These are phyloP conservation scores for Chrysanthemum lavandulifolium DNA, from an alignment of 129 eudicot genomes.

Conservation along the genomic window DNA sequence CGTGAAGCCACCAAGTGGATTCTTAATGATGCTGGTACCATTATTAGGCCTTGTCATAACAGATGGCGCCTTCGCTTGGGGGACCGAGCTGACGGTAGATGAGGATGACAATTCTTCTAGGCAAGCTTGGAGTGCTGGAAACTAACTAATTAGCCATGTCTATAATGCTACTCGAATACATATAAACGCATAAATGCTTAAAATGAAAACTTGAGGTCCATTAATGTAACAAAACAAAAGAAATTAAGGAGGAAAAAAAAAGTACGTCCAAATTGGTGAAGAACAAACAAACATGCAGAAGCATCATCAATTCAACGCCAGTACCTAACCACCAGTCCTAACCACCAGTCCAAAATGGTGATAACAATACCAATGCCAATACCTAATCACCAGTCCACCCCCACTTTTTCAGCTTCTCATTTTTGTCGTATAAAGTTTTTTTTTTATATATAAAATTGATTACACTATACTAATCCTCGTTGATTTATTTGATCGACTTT, in stretches of 20 bases:
- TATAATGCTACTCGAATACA: too few species aligned
- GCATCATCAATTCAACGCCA: conserved; percentile 26
- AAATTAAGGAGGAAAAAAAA: neutral
- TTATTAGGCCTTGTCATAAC: too few species aligned
- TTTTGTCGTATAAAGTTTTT: conserved; percentile 6
- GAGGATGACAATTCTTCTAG: too few species aligned
- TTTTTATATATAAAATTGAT: neutral
- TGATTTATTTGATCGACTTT: neutral
- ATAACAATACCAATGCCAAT: neutral
- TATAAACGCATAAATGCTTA: neutral
- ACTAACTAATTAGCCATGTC: too few species aligned
- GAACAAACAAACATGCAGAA: conserved; percentile 21
- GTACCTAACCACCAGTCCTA: too few species aligned
- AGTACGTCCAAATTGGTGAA: conserved; percentile 23
- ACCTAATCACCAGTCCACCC: neutral
- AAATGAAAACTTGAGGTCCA: neutral
- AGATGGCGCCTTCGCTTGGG: too few species aligned
- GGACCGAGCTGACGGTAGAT: too few species aligned
- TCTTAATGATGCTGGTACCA: too few species aligned
- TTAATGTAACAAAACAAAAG: neutral
- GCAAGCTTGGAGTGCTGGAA: too few species aligned
- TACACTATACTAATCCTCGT: neutral
- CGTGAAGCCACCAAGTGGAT: too few species aligned
- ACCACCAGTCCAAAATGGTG: neutral
- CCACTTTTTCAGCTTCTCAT: conserved; percentile 23